Percentiles rank a stretch among this genome's conserved stretches.
Conservation (phyloP, 108 stramenopile genomes). For the Skeletonema potamos region DNA sequence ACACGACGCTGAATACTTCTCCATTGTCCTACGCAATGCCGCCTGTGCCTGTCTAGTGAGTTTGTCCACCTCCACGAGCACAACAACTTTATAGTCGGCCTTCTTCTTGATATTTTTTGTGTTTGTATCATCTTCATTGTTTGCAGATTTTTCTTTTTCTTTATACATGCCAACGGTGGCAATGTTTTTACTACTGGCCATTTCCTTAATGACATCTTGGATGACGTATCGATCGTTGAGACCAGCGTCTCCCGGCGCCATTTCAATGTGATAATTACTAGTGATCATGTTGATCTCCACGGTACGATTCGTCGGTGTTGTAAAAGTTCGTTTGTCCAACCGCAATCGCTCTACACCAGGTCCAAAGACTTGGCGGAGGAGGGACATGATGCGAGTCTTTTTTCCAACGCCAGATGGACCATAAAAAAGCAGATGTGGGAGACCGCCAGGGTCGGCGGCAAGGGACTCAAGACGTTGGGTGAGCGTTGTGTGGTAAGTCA, state of each 20-base stretch:
- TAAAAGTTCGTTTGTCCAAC: slow-evolving; percentile 78
- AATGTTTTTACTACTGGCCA: slow-evolving; percentile 83
- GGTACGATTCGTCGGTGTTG: slow-evolving; percentile 81
- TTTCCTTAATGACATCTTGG: slow-evolving; percentile 99
- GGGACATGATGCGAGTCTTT: slow-evolving; percentile 91
- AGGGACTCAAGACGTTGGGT: slow-evolving; percentile 68
- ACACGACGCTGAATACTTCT: slow-evolving; percentile 93
- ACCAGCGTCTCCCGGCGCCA: slow-evolving; percentile 96
- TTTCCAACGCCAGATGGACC: slow-evolving; percentile 98
- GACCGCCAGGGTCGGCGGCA: slow-evolving; percentile 67
- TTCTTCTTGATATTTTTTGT: slow-evolving; percentile 55
- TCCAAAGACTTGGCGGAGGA: slow-evolving; percentile 93
- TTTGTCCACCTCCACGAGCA: slow-evolving; percentile 93
- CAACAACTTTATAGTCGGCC: slow-evolving; percentile 86
- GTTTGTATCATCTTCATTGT: slow-evolving; percentile 15
- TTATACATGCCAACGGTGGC: slow-evolving; percentile 29
- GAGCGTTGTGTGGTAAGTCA: slow-evolving; percentile 84
- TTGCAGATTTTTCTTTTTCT: slow-evolving; percentile 12
- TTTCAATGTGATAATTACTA: slow-evolving; percentile 95
- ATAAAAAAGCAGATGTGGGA: slow-evolving; percentile 96
- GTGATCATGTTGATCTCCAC: slow-evolving; percentile 96
- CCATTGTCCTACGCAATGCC: slow-evolving; percentile 97
- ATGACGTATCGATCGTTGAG: slow-evolving; percentile 95
- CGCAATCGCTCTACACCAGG: slow-evolving; percentile 81
- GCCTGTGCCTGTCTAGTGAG: slow-evolving; percentile 93